Evolutionary conservation across 192 early-diverging fungal genomes (phyloP).

Genomic region (Coemansia sp.): DNA sequence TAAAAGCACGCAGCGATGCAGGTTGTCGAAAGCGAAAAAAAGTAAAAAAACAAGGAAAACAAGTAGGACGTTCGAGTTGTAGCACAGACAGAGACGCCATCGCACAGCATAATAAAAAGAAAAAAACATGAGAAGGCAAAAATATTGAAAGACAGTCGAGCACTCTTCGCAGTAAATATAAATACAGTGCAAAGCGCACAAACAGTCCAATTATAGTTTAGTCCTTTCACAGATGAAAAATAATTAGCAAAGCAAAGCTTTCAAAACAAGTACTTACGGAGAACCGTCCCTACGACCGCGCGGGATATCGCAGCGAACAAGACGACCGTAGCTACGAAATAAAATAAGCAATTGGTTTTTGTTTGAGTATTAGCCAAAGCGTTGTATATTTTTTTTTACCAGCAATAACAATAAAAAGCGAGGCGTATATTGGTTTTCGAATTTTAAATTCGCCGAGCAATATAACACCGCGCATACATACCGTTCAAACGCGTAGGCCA

Average conservation of each 20-base stretch:
- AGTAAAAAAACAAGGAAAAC: neutral
- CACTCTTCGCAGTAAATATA: too few relatives aligned
- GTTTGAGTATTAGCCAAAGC: neutral
- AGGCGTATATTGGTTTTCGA: neutral
- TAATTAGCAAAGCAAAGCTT: too few relatives aligned
- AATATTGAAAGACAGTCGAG: too few relatives aligned
- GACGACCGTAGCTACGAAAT: constrained; percentile 70
- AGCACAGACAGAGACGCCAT: too few relatives aligned
- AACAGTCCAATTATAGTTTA: neutral
- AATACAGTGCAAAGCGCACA: too few relatives aligned
- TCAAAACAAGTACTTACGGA: constrained; percentile 61
- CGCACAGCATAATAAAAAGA: too few relatives aligned
- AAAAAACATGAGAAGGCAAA: too few relatives aligned
- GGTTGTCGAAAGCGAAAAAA: neutral
- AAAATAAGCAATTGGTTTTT: neutral
- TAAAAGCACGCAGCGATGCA: too few relatives aligned
- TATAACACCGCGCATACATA: constrained; percentile 35
- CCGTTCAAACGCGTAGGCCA: constrained; percentile 96
- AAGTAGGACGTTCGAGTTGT: too few relatives aligned
- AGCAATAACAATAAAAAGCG: neutral
- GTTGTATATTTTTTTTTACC: neutral
- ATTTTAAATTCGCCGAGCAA: neutral
- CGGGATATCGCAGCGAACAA: constrained; percentile 88
- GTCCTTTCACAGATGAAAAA: neutral
- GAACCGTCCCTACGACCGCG: constrained; percentile 65